These are phyloP conservation scores for Taphrina communis DNA, from an alignment of 1,139 yeast genomes.

Conservation along the genomic window DNA sequence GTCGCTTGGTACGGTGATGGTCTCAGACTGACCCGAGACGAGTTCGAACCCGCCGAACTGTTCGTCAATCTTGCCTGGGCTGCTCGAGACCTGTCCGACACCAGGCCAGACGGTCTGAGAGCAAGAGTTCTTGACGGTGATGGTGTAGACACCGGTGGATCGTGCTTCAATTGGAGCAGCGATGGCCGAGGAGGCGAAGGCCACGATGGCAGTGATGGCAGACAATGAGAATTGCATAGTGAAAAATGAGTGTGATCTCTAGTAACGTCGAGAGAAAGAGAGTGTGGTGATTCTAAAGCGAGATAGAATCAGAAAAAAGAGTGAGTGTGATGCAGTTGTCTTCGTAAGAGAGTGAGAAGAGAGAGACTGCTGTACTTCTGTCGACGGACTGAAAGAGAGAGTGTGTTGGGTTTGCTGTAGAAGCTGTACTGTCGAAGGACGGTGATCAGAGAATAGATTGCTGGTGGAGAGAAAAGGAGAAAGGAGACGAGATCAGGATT, in stretches of 20 bases:
- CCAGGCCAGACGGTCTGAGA: conserved; percentile 37
- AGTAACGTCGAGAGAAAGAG: conserved; percentile 18
- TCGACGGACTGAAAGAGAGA: conserved; percentile 15
- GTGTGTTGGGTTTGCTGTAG: conserved; percentile 8
- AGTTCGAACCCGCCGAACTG: conserved; percentile 31
- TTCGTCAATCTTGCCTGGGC: conserved; percentile 18
- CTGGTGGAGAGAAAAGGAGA: conserved; percentile 3
- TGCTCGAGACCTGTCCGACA: conserved; percentile 32
- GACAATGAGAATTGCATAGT: conserved; percentile 30
- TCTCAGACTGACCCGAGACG: conserved; percentile 17
- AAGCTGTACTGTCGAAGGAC: conserved; percentile 33
- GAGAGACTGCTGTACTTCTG: conserved; percentile 9
- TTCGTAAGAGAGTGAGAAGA: conserved; percentile 29
- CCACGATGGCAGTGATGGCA: conserved; percentile 28
- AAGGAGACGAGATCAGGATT: not conserved
- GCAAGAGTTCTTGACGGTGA: conserved; percentile 34
- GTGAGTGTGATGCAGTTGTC: conserved; percentile 15
- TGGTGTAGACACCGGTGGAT: conserved; percentile 18
- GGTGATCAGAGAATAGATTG: conserved; percentile 6
- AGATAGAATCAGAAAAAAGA: not conserved
- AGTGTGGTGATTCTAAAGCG: conserved; percentile 8
- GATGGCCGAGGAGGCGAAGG: conserved; percentile 27
- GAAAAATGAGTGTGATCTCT: not conserved
- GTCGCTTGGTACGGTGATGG: conserved; percentile 28
- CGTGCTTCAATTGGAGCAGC: conserved; percentile 22